phyloP scores from a whole-genome alignment of 225 moss, liverwort and hornwort genomes.

The Sphagnum tenellum region DNA sequence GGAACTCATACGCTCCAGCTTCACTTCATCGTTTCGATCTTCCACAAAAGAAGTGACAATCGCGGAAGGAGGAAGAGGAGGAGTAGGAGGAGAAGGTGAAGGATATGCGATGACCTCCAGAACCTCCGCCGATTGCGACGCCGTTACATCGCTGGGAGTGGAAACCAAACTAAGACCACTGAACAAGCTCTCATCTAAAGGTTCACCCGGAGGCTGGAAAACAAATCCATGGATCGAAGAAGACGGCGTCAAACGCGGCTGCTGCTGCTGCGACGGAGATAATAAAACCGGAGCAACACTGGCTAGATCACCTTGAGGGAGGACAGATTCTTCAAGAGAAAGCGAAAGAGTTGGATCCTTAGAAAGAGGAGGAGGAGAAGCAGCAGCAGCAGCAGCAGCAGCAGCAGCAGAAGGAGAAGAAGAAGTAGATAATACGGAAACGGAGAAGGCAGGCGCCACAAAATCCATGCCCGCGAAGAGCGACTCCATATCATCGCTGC shows the following conservation, averaged over 20 bases:
- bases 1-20: neutral
- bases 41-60: too few relatives aligned
- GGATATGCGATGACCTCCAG: too few relatives aligned
- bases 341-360: neutral
- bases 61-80: too few relatives aligned
- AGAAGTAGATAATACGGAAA: neutral
- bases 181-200: slow-evolving; percentile 41
- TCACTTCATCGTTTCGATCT: too few relatives aligned
- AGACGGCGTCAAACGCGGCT: slow-evolving; percentile 4
- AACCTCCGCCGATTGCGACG: neutral
- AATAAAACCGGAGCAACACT: neutral
- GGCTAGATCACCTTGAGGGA: too few relatives aligned
- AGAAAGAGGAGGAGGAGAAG: neutral
- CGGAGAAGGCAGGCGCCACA: slow-evolving; percentile 11
- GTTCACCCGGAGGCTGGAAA: slow-evolving; percentile 15
- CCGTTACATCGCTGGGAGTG: slow-evolving; percentile 6
- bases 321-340: too few relatives aligned
- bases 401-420: neutral
- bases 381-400: neutral
- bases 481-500: slow-evolving; percentile 33
- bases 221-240: slow-evolving; percentile 8
- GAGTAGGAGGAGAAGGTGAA: too few relatives aligned
- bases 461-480: slow-evolving; percentile 57
- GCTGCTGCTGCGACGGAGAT: neutral
- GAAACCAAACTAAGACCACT: slow-evolving; percentile 27